Base-by-base conservation (phyloP, 2,329 filamentous ascomycete genomes). In the Pseudopithomyces maydicus region DNA sequence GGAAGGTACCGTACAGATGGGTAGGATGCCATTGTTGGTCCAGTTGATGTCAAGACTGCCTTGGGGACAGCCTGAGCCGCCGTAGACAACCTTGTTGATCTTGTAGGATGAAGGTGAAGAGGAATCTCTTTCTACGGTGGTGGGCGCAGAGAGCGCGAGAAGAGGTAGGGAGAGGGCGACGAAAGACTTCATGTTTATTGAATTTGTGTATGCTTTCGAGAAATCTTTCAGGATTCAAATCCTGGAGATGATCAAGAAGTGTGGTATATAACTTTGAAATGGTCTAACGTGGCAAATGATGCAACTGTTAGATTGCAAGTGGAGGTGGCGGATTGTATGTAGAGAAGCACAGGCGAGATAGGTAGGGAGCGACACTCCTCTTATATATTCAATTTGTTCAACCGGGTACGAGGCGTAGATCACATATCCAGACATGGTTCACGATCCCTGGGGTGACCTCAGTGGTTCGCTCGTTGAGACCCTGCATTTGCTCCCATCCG, bases 51-150 rank as follows among this genome's bases (percentile, higher is more conserved):
- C 66, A 52, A 75, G 69, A 58, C 70, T 73, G 49, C 70, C 73
- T 55, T 73, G 71, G 2, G 73, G 73, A 50, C 73, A 75, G 32
- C 73, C 73, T 1, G 70, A 73, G 53, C 73, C 73, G 35, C 71
- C 73, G 10, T 59, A 69, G 36, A 71, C 55, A 39, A 74, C 66
- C 11, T 64, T 69, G 11, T 59, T 63, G 63, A 75, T 73, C 15
- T 65, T 72, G 65, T 73, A 74, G 7, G 68, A 59, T 1, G 66
- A 56, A 6, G 72, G 73, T 23, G 42, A 42, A 10, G 65, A 56
- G 14, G 65, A 56, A 22, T 59, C 39, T 7, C 52, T 33, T 19
- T 62, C 60, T 38, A 57, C 56, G 44, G 59, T 61, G 52, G 51
- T 58, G 5, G 66, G 66, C 17, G 33, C 67, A 33, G 70, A 65